A percentile compares a stretch with the other conserved stretches of the same genome.
These are phyloP conservation scores for Citrus mangshanensis DNA, from an alignment of 345 rosid species.

Conservation along the genomic window DNA sequence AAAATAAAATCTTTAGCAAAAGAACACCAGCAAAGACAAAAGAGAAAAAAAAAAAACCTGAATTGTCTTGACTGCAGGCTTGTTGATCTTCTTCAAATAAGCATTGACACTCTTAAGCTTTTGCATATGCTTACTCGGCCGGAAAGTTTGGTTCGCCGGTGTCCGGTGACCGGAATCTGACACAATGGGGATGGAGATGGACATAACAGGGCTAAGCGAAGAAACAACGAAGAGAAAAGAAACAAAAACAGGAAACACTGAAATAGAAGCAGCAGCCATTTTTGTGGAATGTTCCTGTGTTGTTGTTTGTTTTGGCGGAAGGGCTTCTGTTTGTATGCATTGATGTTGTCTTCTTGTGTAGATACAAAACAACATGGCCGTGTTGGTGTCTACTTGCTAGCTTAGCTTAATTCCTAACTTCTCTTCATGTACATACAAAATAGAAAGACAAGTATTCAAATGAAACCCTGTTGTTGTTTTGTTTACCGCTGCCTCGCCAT, in stretches of 20 bases:
- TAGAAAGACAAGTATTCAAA: constrained; percentile 22
- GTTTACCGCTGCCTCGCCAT: constrained; percentile 28
- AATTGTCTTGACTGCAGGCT: constrained; percentile 84
- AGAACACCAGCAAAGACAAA: neutral
- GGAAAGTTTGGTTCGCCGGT: constrained; percentile 46
- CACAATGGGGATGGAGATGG: constrained; percentile 32
- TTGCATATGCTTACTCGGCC: constrained; percentile 39
- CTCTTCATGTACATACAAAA: constrained; percentile 47
- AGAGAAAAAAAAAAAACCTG: constrained; percentile 37
- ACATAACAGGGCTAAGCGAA: constrained; percentile 34
- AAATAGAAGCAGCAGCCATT: constrained; percentile 50
- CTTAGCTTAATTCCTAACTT: constrained; percentile 17
- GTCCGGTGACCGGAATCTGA: constrained; percentile 42
- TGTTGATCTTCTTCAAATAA: constrained; percentile 71
- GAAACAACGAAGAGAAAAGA: constrained; percentile 38
- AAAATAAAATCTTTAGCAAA: neutral
- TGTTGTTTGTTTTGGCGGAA: constrained; percentile 27
- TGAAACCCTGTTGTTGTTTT: constrained; percentile 7
- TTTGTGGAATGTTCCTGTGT: constrained; percentile 40
- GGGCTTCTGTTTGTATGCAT: constrained; percentile 43
- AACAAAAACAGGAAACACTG: constrained; percentile 46
- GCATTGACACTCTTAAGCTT: constrained; percentile 51
- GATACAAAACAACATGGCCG: constrained; percentile 11
- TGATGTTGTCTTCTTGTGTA: constrained; percentile 48
- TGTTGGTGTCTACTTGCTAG: neutral